These are phyloP conservation scores for Thermomucor indicae-seudaticae DNA, from an alignment of 371 early-diverging fungal genomes.

Conservation along the genomic window DNA sequence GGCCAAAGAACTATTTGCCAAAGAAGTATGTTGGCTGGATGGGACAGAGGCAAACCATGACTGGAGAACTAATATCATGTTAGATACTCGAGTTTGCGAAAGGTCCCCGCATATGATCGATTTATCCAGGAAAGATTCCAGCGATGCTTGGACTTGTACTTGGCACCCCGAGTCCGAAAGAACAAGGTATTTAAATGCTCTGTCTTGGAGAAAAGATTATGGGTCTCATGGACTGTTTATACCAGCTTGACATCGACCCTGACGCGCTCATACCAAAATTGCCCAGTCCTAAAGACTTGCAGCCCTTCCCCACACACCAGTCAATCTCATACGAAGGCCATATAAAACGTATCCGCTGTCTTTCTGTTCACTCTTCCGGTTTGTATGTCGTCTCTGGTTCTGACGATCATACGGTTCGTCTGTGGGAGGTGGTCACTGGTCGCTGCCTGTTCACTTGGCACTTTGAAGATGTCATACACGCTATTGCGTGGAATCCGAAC, in stretches of 20 bases:
- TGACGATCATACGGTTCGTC: constrained; percentile 82
- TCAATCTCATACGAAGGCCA: constrained; percentile 83
- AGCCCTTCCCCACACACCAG: constrained; percentile 88
- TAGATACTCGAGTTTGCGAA: constrained; percentile 64
- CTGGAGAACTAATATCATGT: background rate
- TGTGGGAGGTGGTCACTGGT: constrained; percentile 93
- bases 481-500: constrained; percentile 90
- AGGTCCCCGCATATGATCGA: constrained; percentile 82
- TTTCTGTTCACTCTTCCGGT: constrained; percentile 90
- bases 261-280: constrained; percentile 92
- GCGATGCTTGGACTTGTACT: constrained; percentile 93
- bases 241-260: constrained; percentile 79
- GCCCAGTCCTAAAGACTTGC: constrained; percentile 93
- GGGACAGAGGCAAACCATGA: background rate
- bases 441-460: constrained; percentile 78
- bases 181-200: constrained; percentile 52
- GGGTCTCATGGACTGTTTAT: background rate
- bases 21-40: constrained; percentile 44
- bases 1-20: constrained; percentile 81
- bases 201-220: background rate
- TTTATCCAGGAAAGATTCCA: constrained; percentile 94
- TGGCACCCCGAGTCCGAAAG: constrained; percentile 89
- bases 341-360: constrained; percentile 69
- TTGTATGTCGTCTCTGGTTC: constrained; percentile 85
- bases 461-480: constrained; percentile 63